Evolutionary conservation across 2,329 filamentous ascomycete genomes (phyloP).

Genomic region (Phialophora tarda): DNA sequence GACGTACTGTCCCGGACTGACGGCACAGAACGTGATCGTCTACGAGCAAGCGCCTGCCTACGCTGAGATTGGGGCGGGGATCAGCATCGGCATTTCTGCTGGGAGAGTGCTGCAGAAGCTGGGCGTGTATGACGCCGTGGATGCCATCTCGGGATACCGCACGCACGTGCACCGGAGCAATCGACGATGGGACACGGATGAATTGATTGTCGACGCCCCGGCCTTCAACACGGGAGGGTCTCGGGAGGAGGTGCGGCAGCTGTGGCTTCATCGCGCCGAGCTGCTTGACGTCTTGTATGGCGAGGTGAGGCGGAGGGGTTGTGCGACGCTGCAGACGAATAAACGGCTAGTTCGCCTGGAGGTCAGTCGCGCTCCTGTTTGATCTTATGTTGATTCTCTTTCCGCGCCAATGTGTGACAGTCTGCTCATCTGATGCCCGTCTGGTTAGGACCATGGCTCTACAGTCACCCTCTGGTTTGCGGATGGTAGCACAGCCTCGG

Average conservation of each 20-base stretch:
- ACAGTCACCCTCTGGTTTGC: conserved; percentile 11
- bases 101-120: conserved; percentile 18
- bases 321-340: conserved; percentile 9
- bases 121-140: conserved; percentile 7
- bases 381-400: background rate
- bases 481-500: conserved; percentile 13
- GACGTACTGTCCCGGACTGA: conserved; percentile 7
- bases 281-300: conserved; percentile 13
- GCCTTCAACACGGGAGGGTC: conserved; percentile 8
- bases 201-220: conserved; percentile 16
- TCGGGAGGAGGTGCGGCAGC: conserved; percentile 15
- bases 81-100: conserved; percentile 17
- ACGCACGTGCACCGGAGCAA: conserved; percentile 19
- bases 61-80: conserved; percentile 13
- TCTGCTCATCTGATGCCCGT: background rate
- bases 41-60: conserved; percentile 20
- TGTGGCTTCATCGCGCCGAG: conserved; percentile 20
- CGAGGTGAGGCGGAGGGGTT: conserved; percentile 8
- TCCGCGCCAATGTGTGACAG: background rate
- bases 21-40: conserved; percentile 11
- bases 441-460: conserved; percentile 3
- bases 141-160: conserved; percentile 17
- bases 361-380: background rate
- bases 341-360: conserved; percentile 9
- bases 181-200: conserved; percentile 19